Conservation (phyloP, 1,284 basidiomycete genomes). For the Fistulinella cinereoalba region DNA sequence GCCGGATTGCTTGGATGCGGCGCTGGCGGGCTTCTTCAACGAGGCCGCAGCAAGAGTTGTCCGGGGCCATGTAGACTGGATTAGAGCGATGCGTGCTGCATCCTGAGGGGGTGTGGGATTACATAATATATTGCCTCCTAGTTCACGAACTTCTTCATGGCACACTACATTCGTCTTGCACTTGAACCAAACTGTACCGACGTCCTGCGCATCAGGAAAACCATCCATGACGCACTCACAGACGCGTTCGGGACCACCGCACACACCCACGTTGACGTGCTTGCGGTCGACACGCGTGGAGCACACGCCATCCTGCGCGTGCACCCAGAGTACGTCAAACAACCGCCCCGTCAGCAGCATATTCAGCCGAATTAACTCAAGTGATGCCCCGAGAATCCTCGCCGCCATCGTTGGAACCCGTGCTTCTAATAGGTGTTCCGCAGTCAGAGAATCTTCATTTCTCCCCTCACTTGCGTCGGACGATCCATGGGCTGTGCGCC, state of each 20-base stretch:
- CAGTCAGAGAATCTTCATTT: conserved; percentile 41
- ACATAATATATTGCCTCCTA: too few species aligned
- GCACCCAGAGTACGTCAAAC: conserved; percentile 24
- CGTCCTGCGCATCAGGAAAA: conserved; percentile 39
- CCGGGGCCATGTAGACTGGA: conserved; percentile 15
- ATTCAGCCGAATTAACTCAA: conserved; percentile 18
- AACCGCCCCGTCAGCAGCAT: too few species aligned
- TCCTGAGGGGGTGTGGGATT: not conserved
- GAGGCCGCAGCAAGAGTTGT: conserved; percentile 27
- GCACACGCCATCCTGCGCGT: conserved; percentile 39
- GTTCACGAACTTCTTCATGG: conserved; percentile 4
- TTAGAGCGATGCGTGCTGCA: conserved; percentile 9
- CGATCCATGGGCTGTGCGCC: conserved; percentile 11
- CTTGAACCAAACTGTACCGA: conserved; percentile 34
- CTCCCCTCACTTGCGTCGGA: conserved; percentile 37
- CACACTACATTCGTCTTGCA: conserved; percentile 42
- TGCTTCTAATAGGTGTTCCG: conserved; percentile 32
- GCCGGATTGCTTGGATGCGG: conserved; percentile 14
- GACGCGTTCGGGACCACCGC: conserved; percentile 42
- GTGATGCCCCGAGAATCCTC: conserved; percentile 40
- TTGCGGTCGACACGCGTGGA: conserved; percentile 34
- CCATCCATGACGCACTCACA: conserved; percentile 42
- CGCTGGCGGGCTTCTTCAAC: conserved; percentile 21
- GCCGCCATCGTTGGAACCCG: conserved; percentile 37
- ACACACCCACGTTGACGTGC: conserved; percentile 42